phyloP scores from a whole-genome alignment of 257 asterid species.

The Fraxinus excelsior region DNA sequence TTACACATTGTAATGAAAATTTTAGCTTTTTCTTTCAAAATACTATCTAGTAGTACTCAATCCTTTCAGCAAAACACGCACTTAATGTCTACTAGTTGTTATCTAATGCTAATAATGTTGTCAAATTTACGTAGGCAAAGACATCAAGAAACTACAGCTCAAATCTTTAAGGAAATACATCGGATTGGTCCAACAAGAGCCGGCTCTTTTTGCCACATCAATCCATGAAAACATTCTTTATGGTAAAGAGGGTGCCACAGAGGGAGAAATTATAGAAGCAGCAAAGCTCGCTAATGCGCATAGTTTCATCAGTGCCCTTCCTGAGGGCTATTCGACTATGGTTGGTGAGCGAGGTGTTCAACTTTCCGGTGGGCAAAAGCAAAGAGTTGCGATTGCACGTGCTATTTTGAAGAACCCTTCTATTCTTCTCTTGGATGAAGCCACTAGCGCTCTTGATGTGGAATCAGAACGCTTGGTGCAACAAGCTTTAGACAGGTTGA shows the following conservation, averaged over 20 bases:
- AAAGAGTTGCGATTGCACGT: slow-evolving; percentile 82
- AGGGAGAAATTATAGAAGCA: slow-evolving; percentile 82
- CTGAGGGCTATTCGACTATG: slow-evolving; percentile 81
- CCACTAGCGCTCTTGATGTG: slow-evolving; percentile 80
- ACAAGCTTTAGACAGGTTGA: slow-evolving; percentile 66
- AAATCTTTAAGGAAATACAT: slow-evolving; percentile 83
- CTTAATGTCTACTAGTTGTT: neutral
- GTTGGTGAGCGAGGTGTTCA: slow-evolving; percentile 89
- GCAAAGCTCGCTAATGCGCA: slow-evolving; percentile 94
- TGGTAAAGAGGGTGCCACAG: slow-evolving; percentile 94
- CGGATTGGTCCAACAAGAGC: slow-evolving; percentile 95
- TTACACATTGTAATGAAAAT: neutral
- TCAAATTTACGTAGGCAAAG: slow-evolving; percentile 63
- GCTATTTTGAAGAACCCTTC: slow-evolving; percentile 78
- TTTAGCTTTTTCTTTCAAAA: neutral
- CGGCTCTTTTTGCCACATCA: slow-evolving; percentile 92
- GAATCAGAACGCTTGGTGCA: slow-evolving; percentile 76
- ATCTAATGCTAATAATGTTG: neutral
- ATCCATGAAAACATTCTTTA: slow-evolving; percentile 86
- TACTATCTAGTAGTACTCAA: neutral
- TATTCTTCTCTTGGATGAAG: slow-evolving; percentile 73
- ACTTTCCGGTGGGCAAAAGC: slow-evolving; percentile 86
- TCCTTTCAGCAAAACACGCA: neutral
- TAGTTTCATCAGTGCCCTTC: slow-evolving; percentile 71
- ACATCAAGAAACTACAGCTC: slow-evolving; percentile 74